phyloP scores from a whole-genome alignment of 306 rosid species.

The Astragalus glycyphyllos region DNA sequence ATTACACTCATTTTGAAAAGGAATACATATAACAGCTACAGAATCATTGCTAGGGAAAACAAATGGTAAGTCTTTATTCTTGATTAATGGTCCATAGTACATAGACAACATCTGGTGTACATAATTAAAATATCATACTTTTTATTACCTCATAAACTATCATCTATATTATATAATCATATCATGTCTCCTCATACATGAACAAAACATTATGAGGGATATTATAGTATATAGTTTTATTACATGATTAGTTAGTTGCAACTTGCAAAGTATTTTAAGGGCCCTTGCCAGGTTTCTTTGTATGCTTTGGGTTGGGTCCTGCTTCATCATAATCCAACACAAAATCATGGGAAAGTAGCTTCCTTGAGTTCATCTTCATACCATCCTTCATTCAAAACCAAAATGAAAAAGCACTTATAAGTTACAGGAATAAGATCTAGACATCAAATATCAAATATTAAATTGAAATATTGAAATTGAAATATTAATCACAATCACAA shows the following conservation, averaged over 20 bases:
- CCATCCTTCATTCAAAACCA: constrained; percentile 52
- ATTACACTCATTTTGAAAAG: too few species aligned
- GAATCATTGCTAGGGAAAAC: constrained; percentile 14
- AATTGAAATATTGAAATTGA: too few species aligned
- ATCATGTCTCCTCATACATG: constrained; percentile 50
- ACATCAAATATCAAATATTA: constrained; percentile 21
- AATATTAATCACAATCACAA: too few species aligned
- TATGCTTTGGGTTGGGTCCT: constrained; percentile 64
- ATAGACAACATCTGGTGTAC: constrained; percentile 32
- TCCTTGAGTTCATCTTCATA: constrained; percentile 54
- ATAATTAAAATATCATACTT: constrained; percentile 37
- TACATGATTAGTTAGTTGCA: constrained; percentile 30
- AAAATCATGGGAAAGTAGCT: constrained; percentile 50
- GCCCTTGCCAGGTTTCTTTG: constrained; percentile 69
- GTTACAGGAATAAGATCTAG: constrained; percentile 26
- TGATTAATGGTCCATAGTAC: constrained; percentile 31
- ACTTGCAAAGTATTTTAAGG: constrained; percentile 43
- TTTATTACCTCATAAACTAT: constrained; percentile 42
- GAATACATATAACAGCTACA: neutral
- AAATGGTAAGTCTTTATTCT: constrained; percentile 43
- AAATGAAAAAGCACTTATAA: constrained; percentile 27
- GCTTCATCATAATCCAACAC: constrained; percentile 75
- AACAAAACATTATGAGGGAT: constrained; percentile 47
- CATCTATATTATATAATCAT: constrained; percentile 25
- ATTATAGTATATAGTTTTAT: constrained; percentile 25